Evolutionary conservation across 768 basidiomycete species (phyloP).

Genomic region (Mycena indigotica): DNA sequence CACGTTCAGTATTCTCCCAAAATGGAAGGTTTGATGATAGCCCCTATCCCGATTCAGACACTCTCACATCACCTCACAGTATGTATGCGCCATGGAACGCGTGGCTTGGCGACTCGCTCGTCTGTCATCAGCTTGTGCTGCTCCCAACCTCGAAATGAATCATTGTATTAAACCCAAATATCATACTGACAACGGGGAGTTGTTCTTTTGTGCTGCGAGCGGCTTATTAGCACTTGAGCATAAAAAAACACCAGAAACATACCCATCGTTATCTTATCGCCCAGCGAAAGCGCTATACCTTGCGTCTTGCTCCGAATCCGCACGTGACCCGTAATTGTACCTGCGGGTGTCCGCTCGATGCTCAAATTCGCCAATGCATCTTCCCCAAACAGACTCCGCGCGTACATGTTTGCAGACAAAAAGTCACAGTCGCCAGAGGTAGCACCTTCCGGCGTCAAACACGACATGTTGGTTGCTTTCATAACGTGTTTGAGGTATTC

Average conservation of each 20-base stretch:
- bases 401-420: conserved; percentile 96
- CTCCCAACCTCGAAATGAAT: background rate
- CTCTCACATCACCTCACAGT: too few species aligned
- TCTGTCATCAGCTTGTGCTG: background rate
- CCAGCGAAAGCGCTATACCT: conserved; percentile 92
- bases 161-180: conserved; percentile 4
- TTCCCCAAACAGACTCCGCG: conserved; percentile 92
- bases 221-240: background rate
- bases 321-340: conserved; percentile 88
- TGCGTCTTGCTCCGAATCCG: conserved; percentile 97
- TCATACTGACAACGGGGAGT: conserved; percentile 16
- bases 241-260: conserved; percentile 17
- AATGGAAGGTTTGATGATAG: too few species aligned
- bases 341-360: conserved; percentile 82
- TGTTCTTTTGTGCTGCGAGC: conserved; percentile 20
- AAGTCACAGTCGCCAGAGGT: conserved; percentile 96
- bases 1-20: background rate
- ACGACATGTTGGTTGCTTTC: conserved; percentile 97
- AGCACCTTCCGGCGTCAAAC: conserved; percentile 93
- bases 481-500: conserved; percentile 93
- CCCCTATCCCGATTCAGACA: too few species aligned
- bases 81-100: too few species aligned
- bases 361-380: conserved; percentile 95
- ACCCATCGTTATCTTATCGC: conserved; percentile 83
- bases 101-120: too few species aligned